phyloP scores from a whole-genome alignment of 495 filamentous ascomycete species.

The Trichoderma erinaceum region DNA sequence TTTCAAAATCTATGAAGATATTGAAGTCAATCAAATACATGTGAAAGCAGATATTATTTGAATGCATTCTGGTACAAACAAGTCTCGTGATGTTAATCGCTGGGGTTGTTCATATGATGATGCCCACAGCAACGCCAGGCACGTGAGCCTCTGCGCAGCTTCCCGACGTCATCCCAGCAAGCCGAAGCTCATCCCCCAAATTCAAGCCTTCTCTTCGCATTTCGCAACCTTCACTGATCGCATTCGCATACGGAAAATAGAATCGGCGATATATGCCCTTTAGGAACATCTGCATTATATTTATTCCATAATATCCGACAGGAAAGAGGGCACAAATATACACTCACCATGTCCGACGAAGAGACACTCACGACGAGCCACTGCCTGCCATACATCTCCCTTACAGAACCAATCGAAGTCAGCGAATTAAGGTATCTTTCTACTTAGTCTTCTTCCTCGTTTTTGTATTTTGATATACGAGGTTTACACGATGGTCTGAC shows the following conservation, averaged over 20 bases:
- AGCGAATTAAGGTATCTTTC: slow-evolving; percentile 16
- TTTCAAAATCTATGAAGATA: no score
- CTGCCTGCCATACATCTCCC: slow-evolving; percentile 11
- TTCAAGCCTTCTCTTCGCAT: not conserved
- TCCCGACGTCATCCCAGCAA: not conserved
- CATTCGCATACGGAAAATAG: not conserved
- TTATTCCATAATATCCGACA: not conserved
- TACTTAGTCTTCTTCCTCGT: not conserved
- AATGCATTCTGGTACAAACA: no score
- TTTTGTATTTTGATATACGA: not conserved
- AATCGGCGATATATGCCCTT: not conserved
- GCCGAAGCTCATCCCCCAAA: not conserved
- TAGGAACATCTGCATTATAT: no score
- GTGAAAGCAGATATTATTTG: no score
- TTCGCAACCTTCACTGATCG: not conserved
- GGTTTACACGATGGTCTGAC: not conserved
- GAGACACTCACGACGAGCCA: not conserved
- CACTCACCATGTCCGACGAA: slow-evolving; percentile 13
- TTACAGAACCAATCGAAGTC: slow-evolving; percentile 16
- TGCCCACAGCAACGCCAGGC: not conserved
- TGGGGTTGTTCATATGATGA: not conserved
- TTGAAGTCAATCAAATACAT: no score
- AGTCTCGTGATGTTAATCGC: not conserved
- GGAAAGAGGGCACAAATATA: not conserved
- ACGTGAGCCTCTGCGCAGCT: not conserved